These are phyloP conservation scores for Viola odorata DNA, from an alignment of 345 rosid species.

Conservation along the genomic window DNA sequence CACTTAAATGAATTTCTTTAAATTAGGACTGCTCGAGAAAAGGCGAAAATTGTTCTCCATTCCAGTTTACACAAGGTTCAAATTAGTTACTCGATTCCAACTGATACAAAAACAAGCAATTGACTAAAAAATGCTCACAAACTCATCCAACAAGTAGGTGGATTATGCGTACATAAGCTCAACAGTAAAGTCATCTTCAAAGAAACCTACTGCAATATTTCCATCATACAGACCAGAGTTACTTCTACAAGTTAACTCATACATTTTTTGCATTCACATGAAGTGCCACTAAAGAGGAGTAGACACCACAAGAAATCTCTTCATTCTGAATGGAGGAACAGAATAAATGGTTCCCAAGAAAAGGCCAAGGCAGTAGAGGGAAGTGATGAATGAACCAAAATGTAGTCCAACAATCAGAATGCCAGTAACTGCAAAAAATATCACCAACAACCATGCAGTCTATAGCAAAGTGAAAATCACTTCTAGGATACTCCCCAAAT, in stretches of 20 bases:
- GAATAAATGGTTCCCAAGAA: slow-evolving; percentile 93
- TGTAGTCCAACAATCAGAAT: slow-evolving; percentile 58
- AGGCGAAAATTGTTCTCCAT: no score
- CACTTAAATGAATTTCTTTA: slow-evolving; percentile 15
- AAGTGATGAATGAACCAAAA: slow-evolving; percentile 81
- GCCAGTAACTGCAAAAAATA: slow-evolving; percentile 70
- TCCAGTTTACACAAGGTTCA: no score
- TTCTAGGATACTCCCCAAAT: neutral
- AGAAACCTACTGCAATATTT: no score
- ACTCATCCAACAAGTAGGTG: no score
- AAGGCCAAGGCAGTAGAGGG: slow-evolving; percentile 76
- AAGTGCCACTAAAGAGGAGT: slow-evolving; percentile 26
- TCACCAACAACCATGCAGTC: slow-evolving; percentile 77
- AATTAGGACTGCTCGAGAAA: neutral
- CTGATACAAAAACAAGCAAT: no score
- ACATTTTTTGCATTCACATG: no score
- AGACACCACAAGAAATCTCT: slow-evolving; percentile 81
- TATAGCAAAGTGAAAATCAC: neutral
- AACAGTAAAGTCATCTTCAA: no score
- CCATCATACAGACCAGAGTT: no score
- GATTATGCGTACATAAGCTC: no score
- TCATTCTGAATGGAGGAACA: slow-evolving; percentile 93
- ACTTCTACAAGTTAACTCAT: no score
- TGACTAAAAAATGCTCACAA: no score
- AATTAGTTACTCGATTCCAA: no score